Evolutionary conservation across 1,284 basidiomycete species (phyloP).

Genomic region (Trichosporon sp.): DNA sequence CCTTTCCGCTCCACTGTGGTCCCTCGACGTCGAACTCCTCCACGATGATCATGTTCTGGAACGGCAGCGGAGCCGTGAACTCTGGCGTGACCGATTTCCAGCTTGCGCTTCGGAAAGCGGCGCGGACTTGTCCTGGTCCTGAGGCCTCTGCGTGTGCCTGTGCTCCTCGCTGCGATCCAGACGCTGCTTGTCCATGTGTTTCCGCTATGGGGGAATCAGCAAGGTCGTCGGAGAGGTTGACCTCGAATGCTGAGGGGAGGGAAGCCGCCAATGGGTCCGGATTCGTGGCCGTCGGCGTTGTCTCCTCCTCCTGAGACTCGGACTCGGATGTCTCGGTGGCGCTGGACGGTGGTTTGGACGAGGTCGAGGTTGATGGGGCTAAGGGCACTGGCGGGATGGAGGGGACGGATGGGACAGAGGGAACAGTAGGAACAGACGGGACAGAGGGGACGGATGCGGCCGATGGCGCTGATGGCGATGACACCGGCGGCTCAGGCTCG

Average conservation of each 20-base stretch:
- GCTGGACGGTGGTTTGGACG: background rate
- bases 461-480: too few relatives aligned
- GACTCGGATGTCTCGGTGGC: background rate
- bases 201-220: background rate
- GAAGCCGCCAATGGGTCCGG: background rate
- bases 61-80: background rate
- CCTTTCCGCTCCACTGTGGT: background rate
- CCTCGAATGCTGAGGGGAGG: background rate
- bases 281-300: background rate
- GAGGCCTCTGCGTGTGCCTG: background rate
- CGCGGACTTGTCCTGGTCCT: background rate
- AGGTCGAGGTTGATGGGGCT: background rate
- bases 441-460: too few relatives aligned
- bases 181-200: background rate
- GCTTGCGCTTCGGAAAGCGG: background rate
- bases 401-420: background rate
- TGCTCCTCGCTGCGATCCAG: background rate
- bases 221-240: background rate
- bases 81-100: background rate
- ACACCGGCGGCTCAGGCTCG: background rate
- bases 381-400: too few relatives aligned
- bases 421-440: background rate
- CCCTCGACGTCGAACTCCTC: constrained; percentile 1
- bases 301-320: background rate
- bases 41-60: background rate